Conservation (phyloP, 2,329 filamentous ascomycete species). For the Aspergillus sp. region DNA sequence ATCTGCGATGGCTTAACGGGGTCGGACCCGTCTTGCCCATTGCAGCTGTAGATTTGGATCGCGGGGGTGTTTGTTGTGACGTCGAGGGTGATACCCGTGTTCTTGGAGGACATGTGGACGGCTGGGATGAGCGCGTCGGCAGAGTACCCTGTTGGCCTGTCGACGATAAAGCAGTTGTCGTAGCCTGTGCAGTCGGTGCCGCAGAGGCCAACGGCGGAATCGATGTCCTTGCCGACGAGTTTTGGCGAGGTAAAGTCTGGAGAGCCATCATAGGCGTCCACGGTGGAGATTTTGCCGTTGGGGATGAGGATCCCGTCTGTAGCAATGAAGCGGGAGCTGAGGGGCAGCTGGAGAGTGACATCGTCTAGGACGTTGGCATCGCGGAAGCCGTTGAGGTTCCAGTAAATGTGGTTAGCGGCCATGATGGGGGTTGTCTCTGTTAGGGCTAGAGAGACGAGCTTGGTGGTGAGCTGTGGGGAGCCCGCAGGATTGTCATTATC, state of each 20-base stretch:
- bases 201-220: slow-evolving; percentile 69
- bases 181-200: slow-evolving; percentile 82
- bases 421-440: slow-evolving; percentile 51
- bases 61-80: slow-evolving; percentile 81
- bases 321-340: slow-evolving; percentile 46
- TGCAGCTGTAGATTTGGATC: slow-evolving; percentile 85
- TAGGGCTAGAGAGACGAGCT: slow-evolving; percentile 45
- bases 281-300: slow-evolving; percentile 71
- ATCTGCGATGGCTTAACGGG: slow-evolving; percentile 43
- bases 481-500: slow-evolving; percentile 42
- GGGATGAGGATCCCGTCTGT: slow-evolving; percentile 67
- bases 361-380: slow-evolving; percentile 43
- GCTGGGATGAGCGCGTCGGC: slow-evolving; percentile 42
- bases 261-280: slow-evolving; percentile 60
- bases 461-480: slow-evolving; percentile 44
- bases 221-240: slow-evolving; percentile 70
- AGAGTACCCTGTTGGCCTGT: slow-evolving; percentile 39
- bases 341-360: slow-evolving; percentile 46
- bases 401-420: slow-evolving; percentile 53
- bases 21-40: slow-evolving; percentile 67
- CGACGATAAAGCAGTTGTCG: slow-evolving; percentile 59
- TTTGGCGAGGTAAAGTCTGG: slow-evolving; percentile 73
- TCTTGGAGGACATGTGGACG: slow-evolving; percentile 64
- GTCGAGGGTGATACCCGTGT: slow-evolving; percentile 79
- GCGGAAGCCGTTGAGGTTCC: slow-evolving; percentile 52